Conservation (phyloP, 163 green algal species). For the Scenedesmus sp. region DNA sequence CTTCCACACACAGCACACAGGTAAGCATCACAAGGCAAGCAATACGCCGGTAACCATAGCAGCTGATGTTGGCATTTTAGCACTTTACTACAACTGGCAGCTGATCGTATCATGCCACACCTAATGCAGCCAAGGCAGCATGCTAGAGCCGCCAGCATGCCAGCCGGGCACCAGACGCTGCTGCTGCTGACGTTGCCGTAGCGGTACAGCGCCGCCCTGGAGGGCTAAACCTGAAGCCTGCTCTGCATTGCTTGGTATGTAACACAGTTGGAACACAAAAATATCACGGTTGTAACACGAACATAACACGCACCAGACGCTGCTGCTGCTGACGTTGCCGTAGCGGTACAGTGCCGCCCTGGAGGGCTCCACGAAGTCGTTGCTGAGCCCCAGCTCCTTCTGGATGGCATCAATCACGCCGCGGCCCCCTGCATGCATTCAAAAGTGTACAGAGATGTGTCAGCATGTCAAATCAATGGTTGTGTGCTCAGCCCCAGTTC, state of each 20-base stretch:
- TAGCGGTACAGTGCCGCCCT: conserved; percentile 92
- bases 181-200: conserved; percentile 84
- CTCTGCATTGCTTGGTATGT: too few relatives aligned
- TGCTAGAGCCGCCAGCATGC: not conserved
- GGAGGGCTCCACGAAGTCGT: conserved; percentile 78
- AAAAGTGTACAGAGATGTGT: not conserved
- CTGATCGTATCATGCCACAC: not conserved
- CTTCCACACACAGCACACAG: not conserved
- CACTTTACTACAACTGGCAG: too few relatives aligned
- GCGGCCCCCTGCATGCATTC: conserved; percentile 64
- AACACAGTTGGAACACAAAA: too few relatives aligned
- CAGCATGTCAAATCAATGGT: not conserved
- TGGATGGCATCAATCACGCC: conserved; percentile 98
- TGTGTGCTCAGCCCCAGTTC: conserved; percentile 84
- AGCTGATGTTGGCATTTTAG: too few relatives aligned
- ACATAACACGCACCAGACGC: conserved; percentile 69
- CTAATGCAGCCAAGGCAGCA: not conserved
- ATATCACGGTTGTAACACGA: too few relatives aligned
- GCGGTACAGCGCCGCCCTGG: conserved; percentile 87
- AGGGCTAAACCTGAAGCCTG: conserved; percentile 63
- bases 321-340: conserved; percentile 93
- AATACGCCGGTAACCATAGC: too few relatives aligned
- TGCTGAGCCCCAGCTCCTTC: conserved; percentile 90
- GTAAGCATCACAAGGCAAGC: not conserved
- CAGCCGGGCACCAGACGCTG: not conserved